A percentile compares a stretch with the other conserved stretches of the same genome.
phyloP scores from a whole-genome alignment of 2,329 filamentous ascomycete genomes.

The Metarhizium brunneum region DNA sequence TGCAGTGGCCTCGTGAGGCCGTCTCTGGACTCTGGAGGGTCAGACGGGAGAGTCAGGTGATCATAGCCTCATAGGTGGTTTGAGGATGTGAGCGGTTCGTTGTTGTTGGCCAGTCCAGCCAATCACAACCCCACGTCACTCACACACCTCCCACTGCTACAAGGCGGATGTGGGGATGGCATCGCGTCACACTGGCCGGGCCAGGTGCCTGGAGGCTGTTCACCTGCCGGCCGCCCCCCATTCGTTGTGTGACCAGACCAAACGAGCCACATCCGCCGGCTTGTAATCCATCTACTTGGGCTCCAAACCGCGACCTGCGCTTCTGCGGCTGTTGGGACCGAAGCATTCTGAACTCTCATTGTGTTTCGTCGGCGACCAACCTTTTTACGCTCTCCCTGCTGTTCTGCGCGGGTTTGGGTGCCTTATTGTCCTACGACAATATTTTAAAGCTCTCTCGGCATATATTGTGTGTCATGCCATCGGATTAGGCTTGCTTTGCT shows the following conservation, averaged over 20 bases:
- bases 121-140: not conserved
- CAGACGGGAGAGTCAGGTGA: not conserved
- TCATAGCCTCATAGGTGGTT: too few relatives aligned
- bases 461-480: not conserved
- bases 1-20: too few relatives aligned
- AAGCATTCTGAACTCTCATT: too few relatives aligned
- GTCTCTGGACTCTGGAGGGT: too few relatives aligned
- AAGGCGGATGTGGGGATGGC: not conserved
- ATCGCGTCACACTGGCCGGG: not conserved
- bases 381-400: too few relatives aligned
- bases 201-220: not conserved
- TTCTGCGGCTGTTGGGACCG: too few relatives aligned
- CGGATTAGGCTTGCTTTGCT: not conserved
- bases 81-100: too few relatives aligned
- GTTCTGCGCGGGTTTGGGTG: too few relatives aligned
- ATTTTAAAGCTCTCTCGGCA: not conserved
- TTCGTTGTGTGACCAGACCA: not conserved
- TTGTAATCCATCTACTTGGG: not conserved
- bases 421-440: too few relatives aligned
- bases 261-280: not conserved
- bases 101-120: not conserved
- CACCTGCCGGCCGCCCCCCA: not conserved
- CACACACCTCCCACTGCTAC: not conserved
- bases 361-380: too few relatives aligned
- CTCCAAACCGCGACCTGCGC: too few relatives aligned